Percentiles rank a stretch among this genome's conserved stretches.
These are phyloP conservation scores for Metschnikowia kofuensis DNA, from an alignment of 805 yeast species.

Conservation along the genomic window DNA sequence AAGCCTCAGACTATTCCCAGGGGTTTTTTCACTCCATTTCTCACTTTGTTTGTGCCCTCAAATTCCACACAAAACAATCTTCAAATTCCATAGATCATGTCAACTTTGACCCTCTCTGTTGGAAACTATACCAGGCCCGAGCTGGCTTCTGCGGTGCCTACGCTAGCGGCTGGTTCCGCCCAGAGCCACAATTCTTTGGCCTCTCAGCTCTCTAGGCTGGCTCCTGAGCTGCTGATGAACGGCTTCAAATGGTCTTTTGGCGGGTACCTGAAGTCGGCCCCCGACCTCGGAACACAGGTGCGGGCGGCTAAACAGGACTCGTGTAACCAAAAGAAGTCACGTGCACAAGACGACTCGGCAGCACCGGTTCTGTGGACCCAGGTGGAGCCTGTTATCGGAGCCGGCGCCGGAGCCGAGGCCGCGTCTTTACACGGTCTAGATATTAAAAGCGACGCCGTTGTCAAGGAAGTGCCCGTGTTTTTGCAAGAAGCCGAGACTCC, in stretches of 20 bases:
- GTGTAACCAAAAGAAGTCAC: not conserved
- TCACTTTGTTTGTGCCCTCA: not conserved
- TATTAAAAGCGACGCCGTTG: too few species aligned
- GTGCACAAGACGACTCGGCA: conserved; percentile 8
- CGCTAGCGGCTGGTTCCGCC: conserved; percentile 8
- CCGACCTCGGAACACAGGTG: conserved; percentile 1
- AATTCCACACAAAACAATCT: not conserved
- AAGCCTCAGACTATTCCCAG: too few species aligned
- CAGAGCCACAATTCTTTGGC: not conserved
- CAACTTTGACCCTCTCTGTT: conserved; percentile 18
- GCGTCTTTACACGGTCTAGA: too few species aligned
- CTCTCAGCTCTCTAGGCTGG: conserved; percentile 1
- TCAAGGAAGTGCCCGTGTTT: not conserved
- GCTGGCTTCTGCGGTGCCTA: conserved; percentile 1
- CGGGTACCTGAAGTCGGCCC: conserved; percentile 4
- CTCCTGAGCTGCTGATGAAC: conserved; percentile 1
- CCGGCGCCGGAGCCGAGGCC: not conserved
- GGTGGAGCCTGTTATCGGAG: not conserved
- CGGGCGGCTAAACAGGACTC: not conserved
- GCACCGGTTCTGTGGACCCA: conserved; percentile 10
- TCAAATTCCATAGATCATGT: conserved; percentile 6
- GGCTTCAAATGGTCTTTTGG: not conserved
- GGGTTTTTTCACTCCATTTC: too few species aligned
- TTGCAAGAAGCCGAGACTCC: not conserved
- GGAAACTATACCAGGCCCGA: conserved; percentile 15